Base-by-base conservation (phyloP, 23 red algal species). In the Gracilariopsis chorda region DNA sequence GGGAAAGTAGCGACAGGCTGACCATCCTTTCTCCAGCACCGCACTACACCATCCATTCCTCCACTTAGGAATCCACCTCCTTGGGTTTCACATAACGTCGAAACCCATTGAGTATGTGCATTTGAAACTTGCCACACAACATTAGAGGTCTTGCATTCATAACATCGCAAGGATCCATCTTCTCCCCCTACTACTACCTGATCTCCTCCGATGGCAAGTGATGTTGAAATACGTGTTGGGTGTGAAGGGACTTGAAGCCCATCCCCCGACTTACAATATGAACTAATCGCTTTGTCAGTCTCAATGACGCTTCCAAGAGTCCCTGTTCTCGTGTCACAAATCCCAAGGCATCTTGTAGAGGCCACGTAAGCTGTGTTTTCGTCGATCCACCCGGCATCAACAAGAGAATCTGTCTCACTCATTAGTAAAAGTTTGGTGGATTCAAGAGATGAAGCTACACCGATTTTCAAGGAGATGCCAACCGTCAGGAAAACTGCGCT, bases 31-130 rank as follows among this genome's bases (percentile, higher is more conserved):
- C 21, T 60, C 80, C 80, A 85, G 68, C 58, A 68, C 29, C 34
- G 33, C 34, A 85, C 80, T 42, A 85, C 80, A 12, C 80, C 80
- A 34, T 85, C 80, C 80, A 60, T 85, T 48, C 80, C 80, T 43
- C 80, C 80, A 60, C 80, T 85, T 5, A 85, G 58, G 19, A 85
- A 55, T 33, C 39, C 59, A 40, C 80, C 61, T 24, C 13, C 59
- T 42, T n/a, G 20, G 48, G 60, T 51, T 49, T 53, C n/a, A 28
- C 61, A 44, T 33, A 85, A 34, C 17, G 80, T 51, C 24, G 80
- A 68, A 61, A 85, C 80, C 80, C 80, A 85, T 65, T 85, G 80
- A 19, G 37, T 47, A 60, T 85, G 55, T 47, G 80, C 55, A 39
- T 28, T 35, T 28, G 32, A 33, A 23, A 48, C 21, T 48, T 70